phyloP scores from a whole-genome alignment of 1,139 yeast species.

The Lipomyces yarrowii region DNA sequence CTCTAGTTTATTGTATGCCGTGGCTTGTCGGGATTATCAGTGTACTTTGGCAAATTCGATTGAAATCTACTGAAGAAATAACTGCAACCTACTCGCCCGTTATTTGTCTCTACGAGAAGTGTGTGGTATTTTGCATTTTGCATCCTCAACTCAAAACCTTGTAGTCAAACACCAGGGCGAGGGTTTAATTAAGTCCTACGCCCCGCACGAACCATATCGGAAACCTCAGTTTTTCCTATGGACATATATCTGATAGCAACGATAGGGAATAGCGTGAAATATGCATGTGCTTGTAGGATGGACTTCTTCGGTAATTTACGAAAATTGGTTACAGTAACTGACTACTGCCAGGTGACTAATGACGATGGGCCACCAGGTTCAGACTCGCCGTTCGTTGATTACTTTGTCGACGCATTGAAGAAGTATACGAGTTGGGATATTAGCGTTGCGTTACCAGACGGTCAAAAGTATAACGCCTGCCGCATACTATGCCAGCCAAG shows the following conservation, averaged over 20 bases:
- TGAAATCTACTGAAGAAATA: background rate
- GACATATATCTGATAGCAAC: background rate
- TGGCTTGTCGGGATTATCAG: background rate
- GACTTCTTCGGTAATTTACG: background rate
- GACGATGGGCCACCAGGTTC: conserved; percentile 95
- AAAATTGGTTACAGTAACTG: background rate
- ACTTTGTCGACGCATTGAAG: conserved; percentile 70
- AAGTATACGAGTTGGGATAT: conserved; percentile 78
- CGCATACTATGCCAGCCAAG: background rate
- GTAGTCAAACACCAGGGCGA: too few species aligned
- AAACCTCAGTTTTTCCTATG: background rate
- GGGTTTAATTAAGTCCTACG: too few species aligned
- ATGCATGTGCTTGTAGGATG: conserved; percentile 28
- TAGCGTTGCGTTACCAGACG: conserved; percentile 74
- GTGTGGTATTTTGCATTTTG: too few species aligned
- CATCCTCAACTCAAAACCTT: too few species aligned
- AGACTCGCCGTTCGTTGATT: conserved; percentile 81
- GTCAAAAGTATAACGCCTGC: conserved; percentile 37
- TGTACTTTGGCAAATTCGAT: background rate
- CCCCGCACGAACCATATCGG: too few species aligned
- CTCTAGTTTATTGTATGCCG: background rate
- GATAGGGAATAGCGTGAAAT: background rate
- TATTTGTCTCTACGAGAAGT: too few species aligned
- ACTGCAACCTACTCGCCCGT: background rate
- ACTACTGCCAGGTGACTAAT: conserved; percentile 58